Evolutionary conservation across 139 green algal species (phyloP).

Genomic region (Micractinium conductrix): DNA sequence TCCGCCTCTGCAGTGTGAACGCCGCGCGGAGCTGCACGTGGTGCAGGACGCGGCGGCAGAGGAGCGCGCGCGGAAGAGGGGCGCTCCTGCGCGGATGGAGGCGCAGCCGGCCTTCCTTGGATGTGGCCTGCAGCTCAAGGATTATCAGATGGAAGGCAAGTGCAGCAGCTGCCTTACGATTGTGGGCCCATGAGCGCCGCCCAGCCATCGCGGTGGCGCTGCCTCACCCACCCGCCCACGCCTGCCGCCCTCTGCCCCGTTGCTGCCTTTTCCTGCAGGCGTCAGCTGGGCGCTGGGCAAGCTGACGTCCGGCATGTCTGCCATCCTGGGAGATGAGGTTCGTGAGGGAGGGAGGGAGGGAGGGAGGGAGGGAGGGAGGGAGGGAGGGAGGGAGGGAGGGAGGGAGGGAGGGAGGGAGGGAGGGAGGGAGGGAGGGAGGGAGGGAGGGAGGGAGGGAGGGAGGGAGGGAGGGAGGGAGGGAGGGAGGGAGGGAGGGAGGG

Average conservation of each 20-base stretch:
- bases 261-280: background rate
- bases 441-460: too few relatives aligned
- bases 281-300: conserved; percentile 58
- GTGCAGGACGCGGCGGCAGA: background rate
- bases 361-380: too few relatives aligned
- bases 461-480: too few relatives aligned
- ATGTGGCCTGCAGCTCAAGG: conserved; percentile 3
- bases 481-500: too few relatives aligned
- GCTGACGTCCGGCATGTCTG: conserved; percentile 64
- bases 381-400: too few relatives aligned
- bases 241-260: background rate
- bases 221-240: background rate
- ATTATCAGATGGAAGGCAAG: conserved; percentile 36
- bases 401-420: too few relatives aligned
- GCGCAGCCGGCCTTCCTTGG: conserved; percentile 11
- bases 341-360: too few relatives aligned
- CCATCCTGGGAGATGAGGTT: conserved; percentile 81
- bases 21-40: conserved; percentile 27
- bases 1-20: conserved; percentile 13
- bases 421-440: too few relatives aligned
- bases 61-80: background rate
- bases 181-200: background rate
- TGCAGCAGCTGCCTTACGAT: background rate
- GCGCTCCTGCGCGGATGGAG: background rate
- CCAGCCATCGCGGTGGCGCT: background rate